Evolutionary conservation across 1,284 basidiomycete genomes (phyloP), one percentile per base, ranked within the genome.

Genomic region (Cerrena zonata): DNA sequence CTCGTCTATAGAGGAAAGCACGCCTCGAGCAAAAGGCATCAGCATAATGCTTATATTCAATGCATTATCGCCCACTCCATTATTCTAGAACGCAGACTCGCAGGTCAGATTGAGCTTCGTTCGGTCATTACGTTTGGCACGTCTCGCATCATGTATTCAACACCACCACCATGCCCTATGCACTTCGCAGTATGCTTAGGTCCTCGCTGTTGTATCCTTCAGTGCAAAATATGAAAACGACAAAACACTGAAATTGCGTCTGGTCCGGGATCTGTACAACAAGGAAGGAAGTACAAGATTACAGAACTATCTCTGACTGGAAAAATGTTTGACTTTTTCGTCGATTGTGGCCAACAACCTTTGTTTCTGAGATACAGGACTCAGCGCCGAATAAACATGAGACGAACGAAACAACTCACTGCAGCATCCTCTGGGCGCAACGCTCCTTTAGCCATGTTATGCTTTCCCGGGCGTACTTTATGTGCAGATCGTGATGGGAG

Each of bases 401-500:
- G 22, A n/a, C 22, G 42, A 34, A 47, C 18, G 30, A 7, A 10
- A 46, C 19, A 24, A 73, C 82, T 22, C 66, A 88, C 88, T 45
- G 88, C 86, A 48, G 83, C 86, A 64, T 90, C 88, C 63, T 91
- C 88, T 1, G 86, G 84, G 45, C 83, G 74, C 55, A 87, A 64
- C 1, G 87, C 87, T 4, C 87, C 88, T 65, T 90, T 89, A 2
- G 89, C 88, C 86, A 89, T 89, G 61, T 90, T 90, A 58, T 90
- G 84, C 59, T 86, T 89, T 7, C 86, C 82, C 36, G 77, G 73
- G 53, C 81, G 74, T 15, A 80, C 66, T 54, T 74, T 63, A 69
- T 59, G 71, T 69, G 56, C 61, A 62, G 51, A 71, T 63, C 26
- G 69, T 69, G 18, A 65, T 61, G 48, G 72, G 58, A 55, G 71